Percentiles rank a stretch among this genome's conserved stretches.
Conservation (phyloP, 768 basidiomycete genomes). For the Suillus variegatus region DNA sequence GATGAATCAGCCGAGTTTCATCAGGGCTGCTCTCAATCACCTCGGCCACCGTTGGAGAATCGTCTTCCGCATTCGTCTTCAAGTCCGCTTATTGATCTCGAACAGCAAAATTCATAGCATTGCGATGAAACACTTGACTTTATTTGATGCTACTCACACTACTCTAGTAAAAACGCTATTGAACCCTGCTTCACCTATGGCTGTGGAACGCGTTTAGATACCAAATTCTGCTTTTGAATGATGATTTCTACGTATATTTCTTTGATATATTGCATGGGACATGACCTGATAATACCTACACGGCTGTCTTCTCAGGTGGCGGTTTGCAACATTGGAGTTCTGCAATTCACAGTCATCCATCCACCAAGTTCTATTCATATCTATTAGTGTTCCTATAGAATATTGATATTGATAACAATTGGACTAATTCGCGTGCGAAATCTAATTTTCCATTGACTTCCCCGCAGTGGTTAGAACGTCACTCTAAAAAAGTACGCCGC, state of each 20-base stretch:
- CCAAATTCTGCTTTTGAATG: conserved; percentile 9
- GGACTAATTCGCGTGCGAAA: background rate
- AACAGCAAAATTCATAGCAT: conserved; percentile 23
- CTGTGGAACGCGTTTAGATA: conserved; percentile 19
- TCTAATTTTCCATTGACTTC: background rate
- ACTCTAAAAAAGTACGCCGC: no score
- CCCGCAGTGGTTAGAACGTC: no score
- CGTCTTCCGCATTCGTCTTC: conserved; percentile 25
- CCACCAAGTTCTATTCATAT: background rate
- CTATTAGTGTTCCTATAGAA: background rate
- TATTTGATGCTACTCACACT: conserved; percentile 20
- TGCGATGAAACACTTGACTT: conserved; percentile 13
- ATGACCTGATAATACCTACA: background rate
- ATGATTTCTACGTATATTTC: background rate
- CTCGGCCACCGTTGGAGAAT: conserved; percentile 23
- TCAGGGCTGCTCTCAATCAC: conserved; percentile 32
- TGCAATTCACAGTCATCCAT: background rate
- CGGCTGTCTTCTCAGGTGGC: background rate
- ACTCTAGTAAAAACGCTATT: conserved; percentile 30
- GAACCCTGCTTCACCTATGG: conserved; percentile 31
- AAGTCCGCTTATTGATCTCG: conserved; percentile 32
- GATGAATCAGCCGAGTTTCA: conserved; percentile 24
- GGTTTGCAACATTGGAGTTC: background rate
- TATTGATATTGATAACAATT: background rate
- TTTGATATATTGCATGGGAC: conserved; percentile 2